A percentile compares a stretch with the other conserved stretches of the same genome.
These are phyloP conservation scores for Didymella arachidicola DNA, from an alignment of 2,329 filamentous ascomycete species.

Conservation along the genomic window DNA sequence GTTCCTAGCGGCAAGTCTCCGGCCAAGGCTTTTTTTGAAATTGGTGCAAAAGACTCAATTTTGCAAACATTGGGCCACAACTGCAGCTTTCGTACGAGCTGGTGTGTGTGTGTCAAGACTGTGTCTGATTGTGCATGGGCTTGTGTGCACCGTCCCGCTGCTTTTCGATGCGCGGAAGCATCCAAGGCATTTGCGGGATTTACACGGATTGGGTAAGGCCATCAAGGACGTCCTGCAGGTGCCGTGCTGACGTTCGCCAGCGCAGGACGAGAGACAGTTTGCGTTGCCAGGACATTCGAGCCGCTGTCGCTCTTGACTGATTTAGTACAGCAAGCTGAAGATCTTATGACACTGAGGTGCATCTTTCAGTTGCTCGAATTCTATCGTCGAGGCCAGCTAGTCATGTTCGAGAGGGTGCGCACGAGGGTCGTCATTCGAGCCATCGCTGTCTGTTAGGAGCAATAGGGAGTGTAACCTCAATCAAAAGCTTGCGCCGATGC, in stretches of 20 bases:
- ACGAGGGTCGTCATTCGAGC: neutral
- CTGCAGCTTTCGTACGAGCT: neutral
- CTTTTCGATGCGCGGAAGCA: constrained; percentile 12
- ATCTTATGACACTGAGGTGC: neutral
- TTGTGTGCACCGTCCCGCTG: constrained; percentile 4
- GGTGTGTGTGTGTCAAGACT: neutral
- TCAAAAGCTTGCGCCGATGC: constrained; percentile 9
- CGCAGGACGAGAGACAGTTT: constrained; percentile 18
- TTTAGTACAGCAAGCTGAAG: neutral
- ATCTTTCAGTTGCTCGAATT: neutral
- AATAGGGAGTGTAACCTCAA: constrained; percentile 13
- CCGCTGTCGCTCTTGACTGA: constrained; percentile 1
- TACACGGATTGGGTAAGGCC: constrained; percentile 22
- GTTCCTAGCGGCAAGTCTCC: constrained; percentile 25
- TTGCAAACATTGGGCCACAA: neutral
- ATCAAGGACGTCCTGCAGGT: constrained; percentile 18
- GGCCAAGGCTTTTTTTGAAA: constrained; percentile 17
- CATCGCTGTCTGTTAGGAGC: neutral
- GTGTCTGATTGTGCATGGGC: constrained; percentile 3
- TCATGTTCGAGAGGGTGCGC: constrained; percentile 2
- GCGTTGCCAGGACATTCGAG: constrained; percentile 15
- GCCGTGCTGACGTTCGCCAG: constrained; percentile 11
- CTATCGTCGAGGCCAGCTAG: neutral
- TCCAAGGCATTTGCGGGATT: constrained; percentile 29
- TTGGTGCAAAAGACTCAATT: neutral